phyloP scores from a whole-genome alignment of 768 basidiomycete genomes.

The Roridomyces roridus region DNA sequence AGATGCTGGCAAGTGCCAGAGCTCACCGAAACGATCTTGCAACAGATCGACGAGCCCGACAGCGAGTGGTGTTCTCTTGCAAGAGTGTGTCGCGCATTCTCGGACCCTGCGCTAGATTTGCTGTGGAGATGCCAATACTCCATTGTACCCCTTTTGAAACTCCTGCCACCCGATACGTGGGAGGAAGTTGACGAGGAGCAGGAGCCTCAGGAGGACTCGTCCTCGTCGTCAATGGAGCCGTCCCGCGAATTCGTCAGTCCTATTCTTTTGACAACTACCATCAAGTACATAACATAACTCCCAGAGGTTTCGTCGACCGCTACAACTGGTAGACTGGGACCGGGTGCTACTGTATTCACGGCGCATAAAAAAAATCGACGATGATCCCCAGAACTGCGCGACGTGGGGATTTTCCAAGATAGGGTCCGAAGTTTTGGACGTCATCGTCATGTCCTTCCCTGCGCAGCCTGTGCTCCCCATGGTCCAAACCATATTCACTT shows the following conservation, averaged over 20 bases:
- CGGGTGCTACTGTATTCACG: not conserved
- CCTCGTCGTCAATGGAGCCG: no score
- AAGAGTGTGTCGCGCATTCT: not conserved
- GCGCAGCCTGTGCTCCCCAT: not conserved
- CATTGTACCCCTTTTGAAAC: constrained; percentile 1
- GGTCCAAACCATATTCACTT: not conserved
- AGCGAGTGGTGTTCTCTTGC: not conserved
- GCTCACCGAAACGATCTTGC: not conserved
- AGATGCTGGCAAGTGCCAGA: constrained; percentile 3
- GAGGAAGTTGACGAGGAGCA: not conserved
- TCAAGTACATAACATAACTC: not conserved
- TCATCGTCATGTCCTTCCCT: not conserved
- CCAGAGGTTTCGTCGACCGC: not conserved
- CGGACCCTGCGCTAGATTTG: not conserved
- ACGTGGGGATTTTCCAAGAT: no score
- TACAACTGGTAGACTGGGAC: not conserved
- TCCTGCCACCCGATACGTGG: not conserved
- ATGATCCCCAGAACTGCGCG: not conserved
- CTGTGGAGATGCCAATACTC: not conserved
- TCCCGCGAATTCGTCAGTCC: no score
- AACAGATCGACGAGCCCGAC: not conserved
- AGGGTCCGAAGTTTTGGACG: not conserved
- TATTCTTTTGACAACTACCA: no score
- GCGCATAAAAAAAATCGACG: not conserved
- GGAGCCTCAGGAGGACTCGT: no score